Evolutionary conservation across 176 grass and related monocot genomes (phyloP), one percentile per base, ranked within the genome.

Genomic region (Lolium multiflorum): DNA sequence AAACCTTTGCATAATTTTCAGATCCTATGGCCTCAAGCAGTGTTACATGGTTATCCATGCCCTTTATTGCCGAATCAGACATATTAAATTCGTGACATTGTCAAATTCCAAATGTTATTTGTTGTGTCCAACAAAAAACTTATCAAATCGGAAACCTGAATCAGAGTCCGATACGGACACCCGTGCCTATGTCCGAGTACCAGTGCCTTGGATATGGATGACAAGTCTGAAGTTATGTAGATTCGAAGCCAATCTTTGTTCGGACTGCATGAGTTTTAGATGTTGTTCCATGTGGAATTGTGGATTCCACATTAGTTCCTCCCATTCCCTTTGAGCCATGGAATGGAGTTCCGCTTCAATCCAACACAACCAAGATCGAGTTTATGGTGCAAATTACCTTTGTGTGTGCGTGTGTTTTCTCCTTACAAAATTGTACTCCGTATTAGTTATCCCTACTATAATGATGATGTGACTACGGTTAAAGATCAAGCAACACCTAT

Each of bases 1-100:
- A 35, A 35, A 35, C 31, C 1, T 35, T 1, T 35, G 41, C 41
- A 82, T 39, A 89, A 79, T 62, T 64, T 71, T 79, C 65, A 84
- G 11, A n/a, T 22, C 26, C 16, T 39, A 1, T 52, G 81, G 39
- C 49, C 22, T 25, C 1, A 2, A 35, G 43, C 47, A 52, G 13
- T 26, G 14, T 75, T 28, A 51, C 21, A 26, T 52, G 72, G 14
- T 5, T 14, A 75, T 24, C 22, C 13, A 17, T 28, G 47, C 14
- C 21, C 14, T 5, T 16, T 18, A 43, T 54, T 75, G 52, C 48
- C 9, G 18, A 10, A 54, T 76, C 15, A 54, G 8, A 75, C 48
- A 54, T 76, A 3, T 24, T 48, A 76, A 76, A 54, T 76, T 76
- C 18, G 7, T 1, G 1, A 3, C 47, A 52, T 6, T 51, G 22